These are phyloP conservation scores for Botryosphaeria agaves DNA, from an alignment of 2,329 filamentous ascomycete genomes.

Conservation along the genomic window DNA sequence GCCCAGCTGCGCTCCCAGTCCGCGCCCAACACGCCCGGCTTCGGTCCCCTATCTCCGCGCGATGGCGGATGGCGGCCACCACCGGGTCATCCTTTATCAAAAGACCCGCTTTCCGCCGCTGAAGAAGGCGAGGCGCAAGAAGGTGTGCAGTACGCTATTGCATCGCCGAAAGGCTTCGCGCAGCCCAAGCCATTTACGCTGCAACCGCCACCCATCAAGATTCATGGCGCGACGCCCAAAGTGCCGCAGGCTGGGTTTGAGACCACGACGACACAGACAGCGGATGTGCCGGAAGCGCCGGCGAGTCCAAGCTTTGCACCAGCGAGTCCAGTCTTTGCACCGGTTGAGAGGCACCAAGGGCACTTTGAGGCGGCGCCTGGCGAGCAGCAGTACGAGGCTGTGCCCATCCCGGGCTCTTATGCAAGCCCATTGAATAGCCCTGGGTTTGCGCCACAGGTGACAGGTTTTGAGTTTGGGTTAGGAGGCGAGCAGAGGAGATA, in stretches of 20 bases:
- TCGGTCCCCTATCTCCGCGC: conserved; percentile 43
- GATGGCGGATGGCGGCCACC: conserved; percentile 32
- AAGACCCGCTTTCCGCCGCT: conserved; percentile 18
- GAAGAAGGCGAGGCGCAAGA: conserved; percentile 31
- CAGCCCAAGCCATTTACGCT: conserved; percentile 57
- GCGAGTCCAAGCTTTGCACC: conserved; percentile 12
- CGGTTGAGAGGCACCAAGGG: conserved; percentile 34
- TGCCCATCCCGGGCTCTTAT: conserved; percentile 82
- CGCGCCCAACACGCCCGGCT: conserved; percentile 80
- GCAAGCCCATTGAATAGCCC: conserved; percentile 29
- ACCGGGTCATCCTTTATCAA: conserved; percentile 23
- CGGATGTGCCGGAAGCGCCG: conserved; percentile 5
- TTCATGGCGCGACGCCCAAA: conserved; percentile 62
- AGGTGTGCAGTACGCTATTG: conserved; percentile 29
- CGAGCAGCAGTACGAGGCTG: conserved; percentile 68
- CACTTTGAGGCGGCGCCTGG: conserved; percentile 57
- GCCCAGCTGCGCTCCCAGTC: conserved; percentile 53
- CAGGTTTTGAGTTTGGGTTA: neutral
- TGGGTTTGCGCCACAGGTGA: conserved; percentile 15
- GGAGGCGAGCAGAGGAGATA: too few relatives aligned
- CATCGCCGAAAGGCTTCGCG: conserved; percentile 33
- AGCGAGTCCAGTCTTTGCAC: conserved; percentile 5
- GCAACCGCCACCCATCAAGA: conserved; percentile 65
- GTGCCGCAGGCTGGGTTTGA: conserved; percentile 45
- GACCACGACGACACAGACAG: conserved; percentile 11